A percentile compares a stretch with the other conserved stretches of the same genome.
These are phyloP conservation scores for Pouteria campechiana DNA, from an alignment of 179 eudicot species.

Conservation along the genomic window DNA sequence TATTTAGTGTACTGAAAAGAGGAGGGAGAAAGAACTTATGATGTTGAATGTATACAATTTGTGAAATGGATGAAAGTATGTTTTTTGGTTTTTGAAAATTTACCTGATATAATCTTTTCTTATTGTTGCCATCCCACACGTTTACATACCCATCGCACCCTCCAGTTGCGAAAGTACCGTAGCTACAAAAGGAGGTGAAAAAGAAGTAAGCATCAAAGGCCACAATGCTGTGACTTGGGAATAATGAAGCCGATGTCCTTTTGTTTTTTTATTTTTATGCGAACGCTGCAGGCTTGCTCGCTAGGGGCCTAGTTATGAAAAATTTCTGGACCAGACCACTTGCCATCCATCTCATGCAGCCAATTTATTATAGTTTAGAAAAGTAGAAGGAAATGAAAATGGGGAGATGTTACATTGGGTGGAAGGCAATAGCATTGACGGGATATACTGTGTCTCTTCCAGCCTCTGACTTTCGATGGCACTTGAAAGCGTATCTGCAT, in stretches of 20 bases:
- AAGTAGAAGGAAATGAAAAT: no score
- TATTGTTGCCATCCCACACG: constrained; percentile 96
- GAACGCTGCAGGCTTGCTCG: no score
- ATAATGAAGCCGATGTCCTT: no score
- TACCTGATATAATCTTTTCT: constrained; percentile 97
- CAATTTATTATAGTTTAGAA: not conserved
- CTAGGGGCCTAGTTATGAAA: no score
- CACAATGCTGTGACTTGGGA: no score
- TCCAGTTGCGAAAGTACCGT: constrained; percentile 96
- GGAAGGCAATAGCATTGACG: constrained; percentile 92
- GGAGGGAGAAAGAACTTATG: not conserved
- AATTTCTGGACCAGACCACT: no score
- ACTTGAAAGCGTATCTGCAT: constrained; percentile 93
- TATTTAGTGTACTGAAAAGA: constrained; percentile 56
- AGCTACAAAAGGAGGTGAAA: constrained; percentile 32
- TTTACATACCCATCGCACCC: constrained; percentile 96
- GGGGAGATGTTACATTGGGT: constrained; percentile 71
- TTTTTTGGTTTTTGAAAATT: not conserved
- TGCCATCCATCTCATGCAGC: not conserved
- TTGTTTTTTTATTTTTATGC: no score
- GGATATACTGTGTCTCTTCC: constrained; percentile 94
- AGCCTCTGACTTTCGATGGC: constrained; percentile 85
- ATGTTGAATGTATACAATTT: not conserved
- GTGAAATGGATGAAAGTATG: not conserved
- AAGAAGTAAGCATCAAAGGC: no score